These are phyloP conservation scores for Skeletonema marinoi DNA, from an alignment of 108 stramenopile species.

Conservation along the genomic window DNA sequence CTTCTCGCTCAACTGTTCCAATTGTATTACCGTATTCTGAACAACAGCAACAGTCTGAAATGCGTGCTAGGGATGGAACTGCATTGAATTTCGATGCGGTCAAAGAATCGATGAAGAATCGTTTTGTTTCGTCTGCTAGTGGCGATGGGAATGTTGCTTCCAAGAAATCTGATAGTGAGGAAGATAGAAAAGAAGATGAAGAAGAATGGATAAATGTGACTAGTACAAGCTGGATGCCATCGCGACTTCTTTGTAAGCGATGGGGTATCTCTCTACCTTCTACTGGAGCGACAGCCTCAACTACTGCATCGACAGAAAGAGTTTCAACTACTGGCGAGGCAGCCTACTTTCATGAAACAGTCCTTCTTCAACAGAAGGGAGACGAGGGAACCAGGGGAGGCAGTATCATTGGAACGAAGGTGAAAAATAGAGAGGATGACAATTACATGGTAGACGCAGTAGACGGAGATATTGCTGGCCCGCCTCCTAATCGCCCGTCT, in stretches of 20 bases:
- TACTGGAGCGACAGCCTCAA: neutral
- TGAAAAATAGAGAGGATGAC: conserved; percentile 1
- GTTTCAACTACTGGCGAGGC: conserved; percentile 11
- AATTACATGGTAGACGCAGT: neutral
- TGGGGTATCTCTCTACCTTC: conserved; percentile 45
- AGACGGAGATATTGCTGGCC: conserved; percentile 1
- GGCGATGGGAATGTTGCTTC: neutral
- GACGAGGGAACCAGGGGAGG: neutral
- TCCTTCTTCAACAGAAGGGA: conserved; percentile 12
- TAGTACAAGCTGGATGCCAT: conserved; percentile 28
- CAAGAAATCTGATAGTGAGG: neutral
- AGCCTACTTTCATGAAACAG: conserved; percentile 30
- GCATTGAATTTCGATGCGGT: conserved; percentile 47
- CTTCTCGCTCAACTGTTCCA: conserved; percentile 9
- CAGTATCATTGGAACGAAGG: neutral
- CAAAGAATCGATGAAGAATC: conserved; percentile 50
- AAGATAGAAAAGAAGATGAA: conserved; percentile 7
- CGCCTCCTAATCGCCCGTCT: conserved; percentile 28
- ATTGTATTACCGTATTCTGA: conserved; percentile 20
- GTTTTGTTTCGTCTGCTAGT: conserved; percentile 39
- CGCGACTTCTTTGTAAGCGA: conserved; percentile 49
- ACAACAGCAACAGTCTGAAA: neutral
- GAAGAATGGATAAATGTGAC: conserved; percentile 33
- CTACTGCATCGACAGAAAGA: neutral
- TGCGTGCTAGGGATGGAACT: conserved; percentile 30